Percentiles rank a stretch among this genome's conserved stretches.
Evolutionary conservation across 2,329 filamentous ascomycete species (phyloP).

Genomic region (Trichoderma guizhouense): DNA sequence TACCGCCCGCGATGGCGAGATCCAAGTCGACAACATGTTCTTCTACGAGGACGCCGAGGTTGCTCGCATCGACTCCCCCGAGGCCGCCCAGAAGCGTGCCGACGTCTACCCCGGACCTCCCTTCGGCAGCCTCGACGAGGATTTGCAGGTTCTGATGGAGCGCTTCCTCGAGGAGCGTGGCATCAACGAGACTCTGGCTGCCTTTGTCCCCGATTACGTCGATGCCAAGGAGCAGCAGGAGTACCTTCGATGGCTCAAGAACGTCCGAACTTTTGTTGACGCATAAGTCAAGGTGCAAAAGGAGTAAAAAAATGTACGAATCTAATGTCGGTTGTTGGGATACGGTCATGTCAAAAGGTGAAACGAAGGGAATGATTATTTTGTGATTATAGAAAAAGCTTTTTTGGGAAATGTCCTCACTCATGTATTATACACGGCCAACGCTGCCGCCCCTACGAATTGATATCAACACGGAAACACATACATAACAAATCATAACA

Average conservation of each 20-base stretch:
- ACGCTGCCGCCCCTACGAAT: background rate
- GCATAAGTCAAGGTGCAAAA: slow-evolving; percentile 43
- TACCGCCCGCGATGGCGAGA: slow-evolving; percentile 77
- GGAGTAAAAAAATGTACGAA: background rate
- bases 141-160: slow-evolving; percentile 88
- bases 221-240: slow-evolving; percentile 98
- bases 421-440: slow-evolving; percentile 17
- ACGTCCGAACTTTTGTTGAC: slow-evolving; percentile 81
- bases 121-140: slow-evolving; percentile 92
- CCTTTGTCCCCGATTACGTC: slow-evolving; percentile 94
- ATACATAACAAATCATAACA: background rate
- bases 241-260: slow-evolving; percentile 86
- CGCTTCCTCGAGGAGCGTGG: slow-evolving; percentile 93
- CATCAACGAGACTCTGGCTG: slow-evolving; percentile 78
- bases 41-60: slow-evolving; percentile 78
- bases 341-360: slow-evolving; percentile 2
- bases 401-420: slow-evolving; percentile 20
- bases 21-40: slow-evolving; percentile 87
- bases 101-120: slow-evolving; percentile 85
- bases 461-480: background rate
- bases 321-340: background rate
- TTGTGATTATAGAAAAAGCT: slow-evolving; percentile 11
- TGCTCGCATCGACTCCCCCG: slow-evolving; percentile 71
- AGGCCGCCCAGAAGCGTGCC: slow-evolving; percentile 72
- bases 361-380: slow-evolving; percentile 3